phyloP scores from a whole-genome alignment of 495 filamentous ascomycete genomes.

The Lindgomyces ingoldianus region DNA sequence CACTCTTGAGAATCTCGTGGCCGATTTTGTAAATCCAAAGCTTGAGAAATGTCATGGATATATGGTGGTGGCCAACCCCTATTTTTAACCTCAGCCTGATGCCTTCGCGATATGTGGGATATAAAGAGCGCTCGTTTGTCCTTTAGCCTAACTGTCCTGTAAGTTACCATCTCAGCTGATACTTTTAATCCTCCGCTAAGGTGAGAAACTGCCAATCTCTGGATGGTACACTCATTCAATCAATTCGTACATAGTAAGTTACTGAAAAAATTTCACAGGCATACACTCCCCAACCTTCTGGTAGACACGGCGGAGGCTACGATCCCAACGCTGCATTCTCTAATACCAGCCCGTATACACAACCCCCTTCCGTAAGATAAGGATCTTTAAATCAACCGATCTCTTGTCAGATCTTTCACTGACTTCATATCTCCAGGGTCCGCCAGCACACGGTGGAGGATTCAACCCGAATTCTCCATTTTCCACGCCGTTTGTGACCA shows the following conservation, averaged over 20 bases:
- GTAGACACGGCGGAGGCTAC: constrained; percentile 8
- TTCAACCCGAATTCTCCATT: neutral
- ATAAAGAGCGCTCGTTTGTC: neutral
- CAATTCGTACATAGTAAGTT: neutral
- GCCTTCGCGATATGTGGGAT: neutral
- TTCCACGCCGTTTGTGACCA: neutral
- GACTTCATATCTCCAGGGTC: neutral
- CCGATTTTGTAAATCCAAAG: neutral
- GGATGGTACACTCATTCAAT: neutral
- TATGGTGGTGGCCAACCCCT: neutral
- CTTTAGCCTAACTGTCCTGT: neutral
- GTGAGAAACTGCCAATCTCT: too few species aligned
- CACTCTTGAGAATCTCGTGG: neutral
- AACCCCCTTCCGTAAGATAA: neutral
- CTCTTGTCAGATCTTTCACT: neutral
- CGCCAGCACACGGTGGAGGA: neutral
- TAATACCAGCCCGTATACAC: neutral
- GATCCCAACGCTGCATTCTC: constrained; percentile 8
- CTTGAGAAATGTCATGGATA: neutral
- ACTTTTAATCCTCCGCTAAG: too few species aligned
- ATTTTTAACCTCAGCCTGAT: neutral
- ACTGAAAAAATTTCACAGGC: constrained; percentile 2
- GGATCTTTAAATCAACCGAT: neutral
- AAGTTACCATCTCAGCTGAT: neutral
- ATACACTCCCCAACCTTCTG: neutral